Evolutionary conservation across 176 grass and related monocot genomes (phyloP).

Genomic region (Juncus inflexus): DNA sequence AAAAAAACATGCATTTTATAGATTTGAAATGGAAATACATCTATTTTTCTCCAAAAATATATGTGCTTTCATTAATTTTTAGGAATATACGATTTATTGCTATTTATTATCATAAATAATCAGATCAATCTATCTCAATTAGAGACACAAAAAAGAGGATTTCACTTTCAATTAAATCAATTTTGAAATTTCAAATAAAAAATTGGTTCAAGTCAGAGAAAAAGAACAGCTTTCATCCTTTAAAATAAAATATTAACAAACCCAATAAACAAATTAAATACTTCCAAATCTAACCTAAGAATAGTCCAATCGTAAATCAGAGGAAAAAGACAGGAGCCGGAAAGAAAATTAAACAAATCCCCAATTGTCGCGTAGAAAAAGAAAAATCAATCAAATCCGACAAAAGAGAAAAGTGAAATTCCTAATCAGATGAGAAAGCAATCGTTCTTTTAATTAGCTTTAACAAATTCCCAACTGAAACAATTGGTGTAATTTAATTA

Average conservation of each 20-base stretch:
- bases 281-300: too few species aligned
- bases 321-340: neutral
- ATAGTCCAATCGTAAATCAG: neutral
- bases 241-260: neutral
- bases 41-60: too few species aligned
- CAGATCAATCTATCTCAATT: too few species aligned
- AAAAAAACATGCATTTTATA: too few species aligned
- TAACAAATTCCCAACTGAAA: neutral
- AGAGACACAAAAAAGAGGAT: too few species aligned
- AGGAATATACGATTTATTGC: too few species aligned
- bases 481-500: neutral
- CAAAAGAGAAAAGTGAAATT: slow-evolving; percentile 8
- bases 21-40: too few species aligned
- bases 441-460: neutral
- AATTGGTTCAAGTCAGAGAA: too few species aligned
- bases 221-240: neutral
- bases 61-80: too few species aligned
- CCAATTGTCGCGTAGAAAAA: neutral
- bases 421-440: neutral
- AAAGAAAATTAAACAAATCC: slow-evolving; percentile 9
- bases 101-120: too few species aligned
- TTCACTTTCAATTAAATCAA: too few species aligned
- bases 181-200: too few species aligned
- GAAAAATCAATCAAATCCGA: slow-evolving; percentile 11
- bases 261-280: neutral